A percentile compares a stretch with the other conserved stretches of the same genome.
Conservation (phyloP, 2,329 filamentous ascomycete genomes). For the Pleoardoris graminearum region DNA sequence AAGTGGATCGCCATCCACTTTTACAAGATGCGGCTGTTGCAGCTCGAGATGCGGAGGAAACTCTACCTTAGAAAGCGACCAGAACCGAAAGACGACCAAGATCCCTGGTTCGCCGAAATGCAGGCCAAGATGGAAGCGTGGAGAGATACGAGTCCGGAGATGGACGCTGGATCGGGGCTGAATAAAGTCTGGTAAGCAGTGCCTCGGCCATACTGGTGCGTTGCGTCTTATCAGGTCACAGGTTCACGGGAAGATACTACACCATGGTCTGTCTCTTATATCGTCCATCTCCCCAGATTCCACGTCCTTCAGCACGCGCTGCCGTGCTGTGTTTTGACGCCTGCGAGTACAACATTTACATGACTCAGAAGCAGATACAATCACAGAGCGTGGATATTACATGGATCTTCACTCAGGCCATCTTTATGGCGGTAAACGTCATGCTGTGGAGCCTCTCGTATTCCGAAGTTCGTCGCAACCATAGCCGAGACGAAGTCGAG, state of each 20-base stretch:
- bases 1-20: constrained; percentile 93
- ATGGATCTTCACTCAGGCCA: constrained; percentile 86
- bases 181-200: constrained; percentile 75
- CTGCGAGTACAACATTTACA: constrained; percentile 76
- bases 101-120: constrained; percentile 87
- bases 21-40: constrained; percentile 84
- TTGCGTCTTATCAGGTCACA: constrained; percentile 29
- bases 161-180: constrained; percentile 69
- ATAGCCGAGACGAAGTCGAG: constrained; percentile 75
- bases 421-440: constrained; percentile 91
- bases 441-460: constrained; percentile 92
- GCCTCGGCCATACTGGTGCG: neutral
- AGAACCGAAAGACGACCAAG: constrained; percentile 74
- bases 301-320: constrained; percentile 77
- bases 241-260: constrained; percentile 72
- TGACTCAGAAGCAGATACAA: constrained; percentile 79
- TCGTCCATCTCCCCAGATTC: constrained; percentile 88
- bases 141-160: constrained; percentile 74
- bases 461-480: constrained; percentile 73
- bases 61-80: constrained; percentile 83
- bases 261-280: constrained; percentile 88
- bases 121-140: constrained; percentile 77
- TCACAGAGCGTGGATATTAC: constrained; percentile 79
- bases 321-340: constrained; percentile 83
- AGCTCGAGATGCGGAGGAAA: constrained; percentile 83